phyloP scores from a whole-genome alignment of 768 basidiomycete genomes.

The Lentinula aciculospora region DNA sequence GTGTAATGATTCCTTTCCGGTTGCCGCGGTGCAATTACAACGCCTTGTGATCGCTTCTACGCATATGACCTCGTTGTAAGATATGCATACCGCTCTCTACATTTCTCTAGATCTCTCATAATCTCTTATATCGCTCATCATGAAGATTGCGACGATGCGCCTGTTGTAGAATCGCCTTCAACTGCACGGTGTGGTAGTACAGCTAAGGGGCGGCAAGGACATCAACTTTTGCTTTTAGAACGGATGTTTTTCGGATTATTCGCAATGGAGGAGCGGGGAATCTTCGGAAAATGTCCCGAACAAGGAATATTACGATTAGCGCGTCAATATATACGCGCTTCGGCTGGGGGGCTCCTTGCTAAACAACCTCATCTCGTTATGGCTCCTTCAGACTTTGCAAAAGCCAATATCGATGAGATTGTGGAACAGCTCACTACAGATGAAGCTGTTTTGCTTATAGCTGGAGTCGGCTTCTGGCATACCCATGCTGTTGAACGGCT shows the following conservation, averaged over 20 bases:
- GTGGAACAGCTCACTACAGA: slow-evolving; percentile 66
- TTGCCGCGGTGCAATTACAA: background rate
- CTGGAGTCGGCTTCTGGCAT: slow-evolving; percentile 77
- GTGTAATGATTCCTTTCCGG: background rate
- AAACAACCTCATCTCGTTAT: slow-evolving; percentile 25
- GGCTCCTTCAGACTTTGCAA: slow-evolving; percentile 66
- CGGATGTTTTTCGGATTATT: background rate
- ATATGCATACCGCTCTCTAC: background rate
- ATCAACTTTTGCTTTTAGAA: background rate
- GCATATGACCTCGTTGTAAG: background rate
- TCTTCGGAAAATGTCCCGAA: background rate
- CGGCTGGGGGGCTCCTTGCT: too few species aligned
- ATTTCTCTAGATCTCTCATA: background rate
- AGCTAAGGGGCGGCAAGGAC: background rate
- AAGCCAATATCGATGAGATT: slow-evolving; percentile 53
- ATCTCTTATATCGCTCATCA: too few species aligned
- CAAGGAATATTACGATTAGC: background rate
- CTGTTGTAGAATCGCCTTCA: too few species aligned
- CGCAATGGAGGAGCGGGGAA: background rate
- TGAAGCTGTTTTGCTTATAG: slow-evolving; percentile 67
- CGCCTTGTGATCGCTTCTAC: background rate
- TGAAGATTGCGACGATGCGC: too few species aligned
- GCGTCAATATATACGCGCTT: background rate
- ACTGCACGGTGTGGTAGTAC: too few species aligned
- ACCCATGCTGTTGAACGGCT: slow-evolving; percentile 61